Conservation (phyloP, 345 rosid genomes). For the Eucalyptus fibrosa region DNA sequence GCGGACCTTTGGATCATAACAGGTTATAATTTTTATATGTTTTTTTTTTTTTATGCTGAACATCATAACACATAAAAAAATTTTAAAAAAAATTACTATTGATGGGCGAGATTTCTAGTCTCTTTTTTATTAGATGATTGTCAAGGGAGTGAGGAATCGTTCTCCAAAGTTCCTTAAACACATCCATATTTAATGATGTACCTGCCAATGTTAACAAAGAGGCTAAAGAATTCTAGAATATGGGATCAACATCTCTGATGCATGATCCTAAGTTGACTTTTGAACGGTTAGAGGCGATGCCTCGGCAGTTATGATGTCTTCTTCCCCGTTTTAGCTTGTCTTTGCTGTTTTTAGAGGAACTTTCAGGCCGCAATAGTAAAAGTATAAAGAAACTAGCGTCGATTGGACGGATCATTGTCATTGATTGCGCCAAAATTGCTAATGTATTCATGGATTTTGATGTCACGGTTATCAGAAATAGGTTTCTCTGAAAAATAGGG, state of each 20-base stretch:
- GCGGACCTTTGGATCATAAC: background rate
- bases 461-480: fast-evolving
- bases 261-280: background rate
- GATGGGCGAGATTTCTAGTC: background rate
- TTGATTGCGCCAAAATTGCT: background rate
- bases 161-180: background rate
- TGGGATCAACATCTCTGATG: background rate
- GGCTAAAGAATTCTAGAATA: background rate
- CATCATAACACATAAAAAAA: fast-evolving
- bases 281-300: too few relatives aligned
- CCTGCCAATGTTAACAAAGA: background rate
- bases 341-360: background rate
- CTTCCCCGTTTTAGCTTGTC: background rate
- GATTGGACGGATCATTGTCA: background rate
- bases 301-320: background rate
- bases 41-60: background rate
- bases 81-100: background rate
- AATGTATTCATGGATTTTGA: background rate
- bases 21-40: background rate
- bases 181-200: background rate
- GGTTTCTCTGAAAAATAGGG: background rate
- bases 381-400: background rate
- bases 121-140: too few relatives aligned
- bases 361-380: background rate
- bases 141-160: too few relatives aligned